Evolutionary conservation across 176 grass and related monocot genomes (phyloP).

Genomic region (Cymbopogon citratus): DNA sequence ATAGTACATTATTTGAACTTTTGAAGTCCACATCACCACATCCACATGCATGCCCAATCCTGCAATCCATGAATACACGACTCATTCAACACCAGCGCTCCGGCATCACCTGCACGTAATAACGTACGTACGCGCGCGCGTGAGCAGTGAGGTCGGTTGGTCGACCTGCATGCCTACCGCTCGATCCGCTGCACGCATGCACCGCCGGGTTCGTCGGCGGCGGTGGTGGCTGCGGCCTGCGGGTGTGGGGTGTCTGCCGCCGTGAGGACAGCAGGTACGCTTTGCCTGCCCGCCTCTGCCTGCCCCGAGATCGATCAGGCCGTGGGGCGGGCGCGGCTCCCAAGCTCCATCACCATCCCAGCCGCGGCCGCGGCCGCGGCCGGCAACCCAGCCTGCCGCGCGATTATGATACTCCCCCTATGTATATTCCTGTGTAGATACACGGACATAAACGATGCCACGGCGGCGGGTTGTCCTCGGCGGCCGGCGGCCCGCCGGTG

Average conservation of each 20-base stretch:
- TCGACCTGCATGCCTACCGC: not conserved
- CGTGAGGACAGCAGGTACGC: conserved; percentile 21
- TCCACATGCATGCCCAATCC: too few species aligned
- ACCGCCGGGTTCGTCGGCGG: conserved; percentile 18
- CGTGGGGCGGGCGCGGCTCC: not conserved
- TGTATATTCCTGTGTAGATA: too few species aligned
- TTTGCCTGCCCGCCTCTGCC: not conserved
- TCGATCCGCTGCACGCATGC: not conserved
- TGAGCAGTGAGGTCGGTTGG: not conserved
- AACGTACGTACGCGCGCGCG: not conserved
- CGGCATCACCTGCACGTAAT: not conserved
- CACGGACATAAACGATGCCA: too few species aligned
- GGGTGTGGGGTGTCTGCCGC: conserved; percentile 7
- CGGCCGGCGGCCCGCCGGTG: not conserved
- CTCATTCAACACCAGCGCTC: too few species aligned
- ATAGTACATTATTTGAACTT: too few species aligned
- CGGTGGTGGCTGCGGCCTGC: not conserved
- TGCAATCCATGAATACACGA: too few species aligned
- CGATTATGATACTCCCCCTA: too few species aligned
- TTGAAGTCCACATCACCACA: too few species aligned
- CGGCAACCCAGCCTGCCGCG: not conserved
- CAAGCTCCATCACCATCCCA: not conserved
- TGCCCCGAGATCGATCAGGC: not conserved
- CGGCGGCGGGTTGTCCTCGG: not conserved
- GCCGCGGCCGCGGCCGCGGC: not conserved